Evolutionary conservation across 345 rosid genomes (phyloP).

Genomic region (Murraya paniculata): DNA sequence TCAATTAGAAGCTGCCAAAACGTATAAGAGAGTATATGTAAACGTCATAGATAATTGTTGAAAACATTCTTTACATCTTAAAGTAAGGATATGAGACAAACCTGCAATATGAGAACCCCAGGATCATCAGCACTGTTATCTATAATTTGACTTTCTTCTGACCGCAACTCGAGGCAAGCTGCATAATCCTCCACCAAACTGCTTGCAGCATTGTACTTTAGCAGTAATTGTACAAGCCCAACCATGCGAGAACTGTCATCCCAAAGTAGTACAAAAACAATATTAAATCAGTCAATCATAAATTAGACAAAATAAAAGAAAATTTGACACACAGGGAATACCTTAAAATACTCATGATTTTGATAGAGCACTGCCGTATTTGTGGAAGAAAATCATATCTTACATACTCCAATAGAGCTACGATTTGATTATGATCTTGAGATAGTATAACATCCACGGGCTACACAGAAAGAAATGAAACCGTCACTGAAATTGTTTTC

Average conservation of each 20-base stretch:
- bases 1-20: constrained; percentile 76
- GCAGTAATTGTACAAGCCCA: constrained; percentile 82
- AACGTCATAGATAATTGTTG: background rate
- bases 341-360: constrained; percentile 89
- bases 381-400: constrained; percentile 80
- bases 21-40: constrained; percentile 4
- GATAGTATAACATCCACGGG: constrained; percentile 90
- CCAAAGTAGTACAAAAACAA: constrained; percentile 16
- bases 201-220: constrained; percentile 71
- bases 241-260: constrained; percentile 77
- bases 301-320: background rate
- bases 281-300: constrained; percentile 9
- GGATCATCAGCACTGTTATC: constrained; percentile 75
- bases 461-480: constrained; percentile 40
- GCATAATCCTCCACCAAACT: constrained; percentile 84
- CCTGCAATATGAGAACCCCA: constrained; percentile 93
- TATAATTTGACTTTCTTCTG: constrained; percentile 65
- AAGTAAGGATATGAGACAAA: constrained; percentile 23
- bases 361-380: constrained; percentile 82
- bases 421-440: constrained; percentile 87
- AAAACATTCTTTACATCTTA: background rate
- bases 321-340: constrained; percentile 11
- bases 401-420: constrained; percentile 80
- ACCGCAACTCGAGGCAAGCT: constrained; percentile 80
- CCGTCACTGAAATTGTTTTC: background rate